Evolutionary conservation across 2,329 filamentous ascomycete species (phyloP), one percentile per base, ranked within the genome.

Genomic region (Ophiosphaerella narmari): DNA sequence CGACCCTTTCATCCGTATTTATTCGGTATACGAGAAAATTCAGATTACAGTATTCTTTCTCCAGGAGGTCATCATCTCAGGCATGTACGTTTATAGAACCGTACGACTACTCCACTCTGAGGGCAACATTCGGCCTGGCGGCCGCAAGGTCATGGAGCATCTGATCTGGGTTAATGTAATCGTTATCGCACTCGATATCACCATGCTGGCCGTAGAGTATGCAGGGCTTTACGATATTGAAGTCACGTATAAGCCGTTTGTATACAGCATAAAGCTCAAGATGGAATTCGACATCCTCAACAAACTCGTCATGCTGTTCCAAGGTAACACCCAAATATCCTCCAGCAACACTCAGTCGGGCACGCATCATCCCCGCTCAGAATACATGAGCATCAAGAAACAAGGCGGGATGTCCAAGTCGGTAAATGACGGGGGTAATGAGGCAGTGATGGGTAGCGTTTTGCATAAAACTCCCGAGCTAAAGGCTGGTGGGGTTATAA

Each of bases 201-300:
- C 66, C 11, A 60, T 77, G 2, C 60, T 77, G 0, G 71, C 63
- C n/a, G 65, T 75, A 21, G 66, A 76, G 47, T 75, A 70, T 54
- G 66, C 71, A 7, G 65, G 67, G 8, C 52, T 58, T 3, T 65
- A 60, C 35, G 57, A 66, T 9, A 56, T 66, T 12, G 59, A 66
- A 48, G 63, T 62, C 3, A 65, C 67, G 4, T 66, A 70, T 49
- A 76, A 75, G 48, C 63, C 59, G 5, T 70, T 75, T 11, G 68
- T 73, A 18, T 78, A 77, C 58, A 71, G 71, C 49, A 59, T 77
- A 52, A 78, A 78, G 61, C 70, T 81, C 16, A 80, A 81, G 55
- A 72, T 82, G 14, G 82, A 84, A 62, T 77, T 79, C 57, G 75
- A 78, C 14, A 77, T 85, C 47, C 68, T 85, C 16, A 75, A 81